These are phyloP conservation scores for Ascochyta fabae DNA, from an alignment of 2,329 filamentous ascomycete species.

Conservation along the genomic window DNA sequence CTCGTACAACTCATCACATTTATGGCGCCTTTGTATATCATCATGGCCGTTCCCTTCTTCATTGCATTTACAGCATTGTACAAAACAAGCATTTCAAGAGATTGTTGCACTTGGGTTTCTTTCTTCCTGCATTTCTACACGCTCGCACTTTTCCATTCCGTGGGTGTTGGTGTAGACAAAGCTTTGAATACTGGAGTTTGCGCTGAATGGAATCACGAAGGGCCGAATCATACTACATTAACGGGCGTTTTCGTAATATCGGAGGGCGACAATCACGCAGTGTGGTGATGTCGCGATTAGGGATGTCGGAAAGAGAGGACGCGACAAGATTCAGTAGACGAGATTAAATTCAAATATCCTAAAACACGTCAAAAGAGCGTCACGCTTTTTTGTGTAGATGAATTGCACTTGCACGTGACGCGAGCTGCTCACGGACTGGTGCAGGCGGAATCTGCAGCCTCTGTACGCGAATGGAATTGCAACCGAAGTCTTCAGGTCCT, in stretches of 20 bases:
- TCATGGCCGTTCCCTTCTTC: constrained; percentile 26
- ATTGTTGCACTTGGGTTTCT: constrained; percentile 7
- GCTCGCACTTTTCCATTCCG: not conserved
- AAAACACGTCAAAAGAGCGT: constrained; percentile 3
- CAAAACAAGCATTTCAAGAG: constrained; percentile 19
- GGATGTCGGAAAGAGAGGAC: not conserved
- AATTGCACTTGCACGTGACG: no score
- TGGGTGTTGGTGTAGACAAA: constrained; percentile 4
- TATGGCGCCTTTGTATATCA: constrained; percentile 34
- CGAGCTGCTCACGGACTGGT: no score
- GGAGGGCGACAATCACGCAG: not conserved
- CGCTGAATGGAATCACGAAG: constrained; percentile 6
- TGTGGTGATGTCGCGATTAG: not conserved
- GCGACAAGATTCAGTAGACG: not conserved
- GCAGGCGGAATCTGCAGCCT: no score
- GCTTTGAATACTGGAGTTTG: constrained; percentile 14
- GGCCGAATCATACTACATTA: constrained; percentile 16
- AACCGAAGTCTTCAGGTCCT: no score
- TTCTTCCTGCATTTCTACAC: constrained; percentile 11
- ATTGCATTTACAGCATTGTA: constrained; percentile 32
- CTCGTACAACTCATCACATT: constrained; percentile 21
- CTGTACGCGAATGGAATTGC: no score
- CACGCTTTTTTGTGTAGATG: no score
- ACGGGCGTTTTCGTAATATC: constrained; percentile 17
- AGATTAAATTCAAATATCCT: constrained; percentile 4